Evolutionary conservation across 768 basidiomycete genomes (phyloP).

Genomic region (Termitomyces sp.): DNA sequence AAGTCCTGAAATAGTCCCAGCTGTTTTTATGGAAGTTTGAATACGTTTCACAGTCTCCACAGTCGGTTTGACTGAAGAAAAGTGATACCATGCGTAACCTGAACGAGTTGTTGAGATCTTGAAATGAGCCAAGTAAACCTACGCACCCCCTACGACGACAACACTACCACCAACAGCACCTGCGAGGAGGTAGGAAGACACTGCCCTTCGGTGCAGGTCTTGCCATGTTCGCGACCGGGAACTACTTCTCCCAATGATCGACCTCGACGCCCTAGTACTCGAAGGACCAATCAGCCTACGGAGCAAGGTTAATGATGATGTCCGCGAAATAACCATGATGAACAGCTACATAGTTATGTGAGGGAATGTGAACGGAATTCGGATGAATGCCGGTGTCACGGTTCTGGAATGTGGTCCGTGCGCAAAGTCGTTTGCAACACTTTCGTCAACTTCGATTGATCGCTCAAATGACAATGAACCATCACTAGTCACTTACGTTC

Average conservation of each 20-base stretch:
- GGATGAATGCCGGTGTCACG: no score
- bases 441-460: no score
- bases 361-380: no score
- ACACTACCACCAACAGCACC: conserved; percentile 2
- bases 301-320: no score
- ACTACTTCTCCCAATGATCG: background rate
- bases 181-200: conserved; percentile 4
- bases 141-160: background rate
- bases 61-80: conserved; percentile 31
- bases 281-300: no score
- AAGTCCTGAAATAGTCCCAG: background rate
- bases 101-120: background rate
- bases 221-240: background rate
- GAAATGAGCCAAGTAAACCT: background rate
- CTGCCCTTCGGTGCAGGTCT: background rate
- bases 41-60: conserved; percentile 28
- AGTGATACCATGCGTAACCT: conserved; percentile 38
- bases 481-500: no score
- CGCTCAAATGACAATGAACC: no score
- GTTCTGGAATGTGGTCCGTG: no score
- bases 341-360: no score
- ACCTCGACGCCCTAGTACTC: background rate
- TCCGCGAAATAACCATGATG: no score
- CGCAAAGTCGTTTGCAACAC: no score
- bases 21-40: conserved; percentile 10